Base-by-base conservation (phyloP, 2,329 filamentous ascomycete species). In the Periconia macrospinosa region DNA sequence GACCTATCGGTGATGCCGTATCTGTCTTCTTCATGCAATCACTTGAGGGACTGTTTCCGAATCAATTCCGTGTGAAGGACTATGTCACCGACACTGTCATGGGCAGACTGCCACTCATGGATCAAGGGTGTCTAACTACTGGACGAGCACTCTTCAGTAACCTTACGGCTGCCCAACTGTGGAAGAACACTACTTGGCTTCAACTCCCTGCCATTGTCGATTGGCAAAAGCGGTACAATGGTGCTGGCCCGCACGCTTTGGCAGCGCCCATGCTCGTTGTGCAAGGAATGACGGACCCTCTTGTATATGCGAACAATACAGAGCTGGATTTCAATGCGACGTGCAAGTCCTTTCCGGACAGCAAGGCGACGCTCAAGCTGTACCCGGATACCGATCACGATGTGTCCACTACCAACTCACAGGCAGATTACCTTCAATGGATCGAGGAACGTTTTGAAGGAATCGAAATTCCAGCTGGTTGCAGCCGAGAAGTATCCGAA, bases 231-330 rank as follows among this genome's bases (percentile, higher is more conserved):
- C 53, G 56, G 13, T 63, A 59, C 48, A 63, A 63, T 37, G 61
- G 62, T 33, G 59, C 55, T 13, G 62, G 61, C 2, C 57, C 58
- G 11, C 55, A 66, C 45, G 49, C 57, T 10, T 52, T 66, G n/a
- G 59, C 62, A 17, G 61, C 61, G 19, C 59, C 61, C 5, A 61
- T 66, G 61, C 47, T 64, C 5, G 62, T 66, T 1, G 54, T 63
- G 15, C 55, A 58, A 45, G 57, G 62, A 15, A 13, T 58, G 3
- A 45, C 43, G 0, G 62, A 65, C 35, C 27, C 42, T 3, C 45
- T 63, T 11, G 54, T 52, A 1, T 63, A 65, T 41, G 58, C 56
- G 13, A 60, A 61, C 27, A 64, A 63, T 18, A 62, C 59, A 3
- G 53, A 59, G 43, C 55, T 30, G 42, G 59, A 66, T 46, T 64